Base-by-base conservation (phyloP, 2,329 filamentous ascomycete species). In the Phaeosphaeriaceae sp. region DNA sequence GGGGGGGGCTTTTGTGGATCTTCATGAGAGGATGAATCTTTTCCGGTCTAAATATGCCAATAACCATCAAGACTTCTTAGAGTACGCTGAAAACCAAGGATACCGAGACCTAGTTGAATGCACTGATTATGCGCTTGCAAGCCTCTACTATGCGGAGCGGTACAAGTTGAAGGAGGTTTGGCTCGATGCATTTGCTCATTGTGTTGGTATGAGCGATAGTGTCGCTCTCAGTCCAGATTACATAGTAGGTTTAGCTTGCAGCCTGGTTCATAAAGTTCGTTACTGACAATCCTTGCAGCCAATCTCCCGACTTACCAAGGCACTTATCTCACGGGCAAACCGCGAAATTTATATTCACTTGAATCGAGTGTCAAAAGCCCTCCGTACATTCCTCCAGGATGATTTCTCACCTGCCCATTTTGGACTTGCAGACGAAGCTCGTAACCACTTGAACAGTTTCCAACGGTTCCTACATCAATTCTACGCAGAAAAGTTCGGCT, bases 131-230 rank as follows among this genome's bases (percentile, higher is more conserved):
- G 86, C 89, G 0, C 68, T 92, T 30, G 88, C 86, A 0, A 76
- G 87, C 36, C 74, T 93, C 11, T 82, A 82, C 42, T 80, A 91
- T 35, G 85, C 88, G 2, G 89, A 93, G 63, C 76, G 79, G 17
- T 87, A 86, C 56, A 81, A 83, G 42, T 71, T 88, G 20, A 78
- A 77, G 44, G 80, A 84, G n/a, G 72, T 90, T 11, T 93, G 90
- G 77, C 80, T 86, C 9, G 82, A 89, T 62, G 86, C 89, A 0
- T 91, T 92, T 71, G 81, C 83, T 12, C 90, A 94, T 64, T 91
- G 89, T 64, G 87, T 88, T 29, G 90, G 89, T 35, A 92, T 93
- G 89, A 83, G 82, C 51, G 83, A 88, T 16, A 76, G 77, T 20
- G 54, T 92, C 4, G 75, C 78, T 33, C 63, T 73, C 5, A 83